Base-by-base conservation (phyloP, 306 rosid species). In the Abrus pulchellus region DNA sequence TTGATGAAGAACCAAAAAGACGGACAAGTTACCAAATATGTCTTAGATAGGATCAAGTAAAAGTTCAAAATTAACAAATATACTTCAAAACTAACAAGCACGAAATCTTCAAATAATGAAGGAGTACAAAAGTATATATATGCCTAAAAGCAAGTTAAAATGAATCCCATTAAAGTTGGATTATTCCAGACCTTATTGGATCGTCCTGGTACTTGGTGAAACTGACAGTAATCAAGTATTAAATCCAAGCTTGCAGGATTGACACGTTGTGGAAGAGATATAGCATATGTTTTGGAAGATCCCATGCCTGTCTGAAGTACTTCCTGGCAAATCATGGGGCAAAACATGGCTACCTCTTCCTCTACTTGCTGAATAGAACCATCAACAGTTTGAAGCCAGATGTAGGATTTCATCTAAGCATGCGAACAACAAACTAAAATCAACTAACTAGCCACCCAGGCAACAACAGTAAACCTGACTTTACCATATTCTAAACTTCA, bases 311-410 rank as follows among this genome's bases (percentile, higher is more conserved):
- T 88, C 76, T 92, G 93, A 78, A 92, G 83, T 84, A 90, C 79
- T 85, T 94, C 98, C 65, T 83, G 90, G 68, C 92, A 90, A 74
- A 94, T 94, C 97, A 90, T 86, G 8, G 98, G 98, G 89, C 95
- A 94, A 85, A 94, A 92, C 97, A 92, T 88, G 12, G 98, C 98
- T 77, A 92, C 94, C 84, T 90, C 97, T 84, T 94, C 90, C 83
- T 94, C 95, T 68, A 94, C 94, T 94, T 94, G 94, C 86, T 94
- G 97, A 81, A 89, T 87, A 60, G 97, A 92, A 82, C 97, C 98
- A 74, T 92, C 98, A 34, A 81, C 88, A 76, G 94, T 94, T 85
- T 94, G 94, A 83, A 94, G 85, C 97, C 98, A 94, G 80, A 94
- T 89, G 85, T 88, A 92, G 69, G 97, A 88, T 82, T 90, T 92